Base-by-base conservation (phyloP, 768 basidiomycete genomes). In the Amanita molliuscula region DNA sequence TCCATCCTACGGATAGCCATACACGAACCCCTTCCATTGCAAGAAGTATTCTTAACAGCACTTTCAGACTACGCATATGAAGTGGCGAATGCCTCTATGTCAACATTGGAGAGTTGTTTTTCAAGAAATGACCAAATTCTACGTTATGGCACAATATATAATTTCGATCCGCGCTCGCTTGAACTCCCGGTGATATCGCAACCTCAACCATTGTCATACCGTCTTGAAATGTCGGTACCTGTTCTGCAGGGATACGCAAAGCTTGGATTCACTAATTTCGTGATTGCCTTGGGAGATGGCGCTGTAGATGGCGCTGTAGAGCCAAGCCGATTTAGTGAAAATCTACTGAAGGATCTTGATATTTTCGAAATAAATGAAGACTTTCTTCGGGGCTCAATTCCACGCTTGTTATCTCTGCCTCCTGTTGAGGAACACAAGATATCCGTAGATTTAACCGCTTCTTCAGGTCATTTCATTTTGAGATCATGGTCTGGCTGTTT, bases 301-400 rank as follows among this genome's bases (percentile, higher is more conserved):
- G 61, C 62, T 16, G 23, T 46, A 49, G 43, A 26, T 4, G 18
- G 33, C 10, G 61, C 61, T 18, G 20, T 48, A 50, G 44, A 31
- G 6, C 50, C 51, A 11, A 40, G 5, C 25, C 48, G 54, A 11
- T 53, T 54, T 37, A 43, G 53, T 48, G 43, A 33, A 50, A 26
- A 37, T 8, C 52, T 47, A 28, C 52, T 1, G 55, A 64, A 54
- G 38, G 62, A 65, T 28, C 56, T 58, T 7, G 79, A 81, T 28
- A 59, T 55, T 15, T 61, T 88, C 42, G 87, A 88, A 62, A 90
- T 90, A 47, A 77, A 76, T 56, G 82, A 88, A 58, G 74, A 65
- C 15, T 90, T 90, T 62, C 71, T 89, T 20, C 81, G 78, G 6
- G 74, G 68, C 52, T 70, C 79, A 28, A 57, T 78, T 13, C 53